phyloP scores from a whole-genome alignment of 202 grass and related monocot genomes.

The Elaeis oleifera region DNA sequence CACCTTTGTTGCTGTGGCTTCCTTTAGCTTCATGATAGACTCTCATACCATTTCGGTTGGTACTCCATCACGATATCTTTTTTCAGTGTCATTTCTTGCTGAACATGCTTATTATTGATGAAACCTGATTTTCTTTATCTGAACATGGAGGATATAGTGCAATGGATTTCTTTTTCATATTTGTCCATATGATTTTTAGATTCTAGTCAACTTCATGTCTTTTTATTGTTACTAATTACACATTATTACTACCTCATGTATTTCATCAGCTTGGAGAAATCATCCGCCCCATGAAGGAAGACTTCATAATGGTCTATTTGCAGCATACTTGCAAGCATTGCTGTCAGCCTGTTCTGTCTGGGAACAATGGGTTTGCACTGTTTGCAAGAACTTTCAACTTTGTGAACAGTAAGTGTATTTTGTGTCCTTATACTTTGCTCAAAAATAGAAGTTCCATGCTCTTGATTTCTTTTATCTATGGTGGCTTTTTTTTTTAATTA shows the following conservation, averaged over 20 bases:
- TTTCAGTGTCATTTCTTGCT: too few relatives aligned
- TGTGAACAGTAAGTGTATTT: conserved; percentile 61
- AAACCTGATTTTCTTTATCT: too few relatives aligned
- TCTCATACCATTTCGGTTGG: background rate
- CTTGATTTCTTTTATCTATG: background rate
- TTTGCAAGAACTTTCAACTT: conserved; percentile 85
- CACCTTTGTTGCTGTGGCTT: too few relatives aligned
- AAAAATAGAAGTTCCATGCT: background rate
- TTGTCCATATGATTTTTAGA: too few relatives aligned
- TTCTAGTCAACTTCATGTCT: too few relatives aligned
- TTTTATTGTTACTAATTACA: too few relatives aligned
- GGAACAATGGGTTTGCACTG: conserved; percentile 63
- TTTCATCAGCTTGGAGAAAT: conserved; percentile 68
- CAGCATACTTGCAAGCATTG: conserved; percentile 84
- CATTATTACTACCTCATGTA: too few relatives aligned
- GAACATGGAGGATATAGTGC: too few relatives aligned
- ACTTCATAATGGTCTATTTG: conserved; percentile 84
- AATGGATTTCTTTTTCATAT: too few relatives aligned
- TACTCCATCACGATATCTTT: too few relatives aligned
- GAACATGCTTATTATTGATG: too few relatives aligned
- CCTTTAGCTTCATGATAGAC: too few relatives aligned
- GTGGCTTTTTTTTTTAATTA: background rate
- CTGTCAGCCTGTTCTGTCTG: conserved; percentile 47
- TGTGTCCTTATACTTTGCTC: background rate
- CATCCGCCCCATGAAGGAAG: conserved; percentile 81